Evolutionary conservation across 306 rosid genomes (phyloP).

Genomic region (Prunus mongolica): DNA sequence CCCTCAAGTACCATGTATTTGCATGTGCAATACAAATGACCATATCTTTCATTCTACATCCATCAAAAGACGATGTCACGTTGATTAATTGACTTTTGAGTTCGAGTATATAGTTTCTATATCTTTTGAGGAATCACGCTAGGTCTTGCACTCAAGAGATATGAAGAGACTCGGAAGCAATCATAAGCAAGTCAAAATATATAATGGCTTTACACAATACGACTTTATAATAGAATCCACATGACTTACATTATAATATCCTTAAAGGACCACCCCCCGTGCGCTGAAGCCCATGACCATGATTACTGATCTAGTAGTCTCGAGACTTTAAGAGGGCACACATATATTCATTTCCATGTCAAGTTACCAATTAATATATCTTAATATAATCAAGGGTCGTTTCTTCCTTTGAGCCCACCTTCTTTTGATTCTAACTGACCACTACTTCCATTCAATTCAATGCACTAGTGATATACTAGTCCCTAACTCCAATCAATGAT

Average conservation of each 20-base stretch:
- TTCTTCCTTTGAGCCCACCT: conserved; percentile 31
- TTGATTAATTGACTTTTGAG: not conserved
- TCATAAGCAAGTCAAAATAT: conserved; percentile 13
- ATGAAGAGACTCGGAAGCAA: not conserved
- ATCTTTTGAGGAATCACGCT: not conserved
- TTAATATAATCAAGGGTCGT: conserved; percentile 19
- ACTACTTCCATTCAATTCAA: conserved; percentile 27
- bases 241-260: conserved; percentile 6
- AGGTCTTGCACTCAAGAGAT: not conserved
- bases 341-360: conserved; percentile 14
- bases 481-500: conserved; percentile 2
- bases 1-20: not conserved
- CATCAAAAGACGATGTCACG: not conserved
- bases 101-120: not conserved
- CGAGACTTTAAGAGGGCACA: conserved; percentile 4
- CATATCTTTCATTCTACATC: conserved; percentile 2
- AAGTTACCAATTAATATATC: conserved; percentile 4
- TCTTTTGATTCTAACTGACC: conserved; percentile 18
- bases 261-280: conserved; percentile 34
- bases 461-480: conserved; percentile 8
- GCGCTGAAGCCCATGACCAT: conserved; percentile 13
- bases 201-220: conserved; percentile 1
- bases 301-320: not conserved
- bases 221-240: conserved; percentile 9
- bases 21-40: not conserved